Base-by-base conservation (phyloP, 371 early-diverging fungal genomes). In the Syncephalis plumigaleata region DNA sequence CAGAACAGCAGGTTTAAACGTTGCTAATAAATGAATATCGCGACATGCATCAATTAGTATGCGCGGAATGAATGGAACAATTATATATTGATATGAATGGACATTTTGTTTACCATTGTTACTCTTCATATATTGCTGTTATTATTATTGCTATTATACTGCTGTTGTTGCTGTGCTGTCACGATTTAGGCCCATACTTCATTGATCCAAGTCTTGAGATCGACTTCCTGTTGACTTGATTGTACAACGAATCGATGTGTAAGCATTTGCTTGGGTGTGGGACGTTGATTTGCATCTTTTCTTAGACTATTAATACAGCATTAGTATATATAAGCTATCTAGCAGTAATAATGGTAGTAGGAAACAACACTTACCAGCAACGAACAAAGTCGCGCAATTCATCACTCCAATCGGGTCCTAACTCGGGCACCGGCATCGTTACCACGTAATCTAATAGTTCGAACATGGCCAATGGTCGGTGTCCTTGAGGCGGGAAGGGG, bases 391-490 rank as follows among this genome's bases (percentile, higher is more conserved):
- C 77, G 44, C 84, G 73, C 50, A 88, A 80, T 45, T 84, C 86
- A 5, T 49, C 48, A 0, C 77, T 65, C 63, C 73, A 84, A 38
- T 70, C 64, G 23, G 65, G 65, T 3, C 85, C 77, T 47, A 93
- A 60, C 37, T 68, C 67, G 5, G 95, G 94, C 9, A 82, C 73
- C 0, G 87, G 87, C 59, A 87, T 84, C 49, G 84, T 77, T 5
- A 87, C 86, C 48, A 97, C 91, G 57, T 80, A 87, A 49, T 88
- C 80, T 40, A 95, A 59, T 25, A 97, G 65, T 58, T 95, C 98
- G 56, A 97, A 83, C 4, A 87, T 77, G 1, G 90, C 73, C 45
- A 87, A 57, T 45, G 75, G 62, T 53, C 56, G 71, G 57, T 62
- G 69, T 52, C 55, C 79, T 49, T 64, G 74, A 9, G 79, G 74